Conservation (phyloP, 176 grass and related monocot species). For the Rhynchospora breviuscula region DNA sequence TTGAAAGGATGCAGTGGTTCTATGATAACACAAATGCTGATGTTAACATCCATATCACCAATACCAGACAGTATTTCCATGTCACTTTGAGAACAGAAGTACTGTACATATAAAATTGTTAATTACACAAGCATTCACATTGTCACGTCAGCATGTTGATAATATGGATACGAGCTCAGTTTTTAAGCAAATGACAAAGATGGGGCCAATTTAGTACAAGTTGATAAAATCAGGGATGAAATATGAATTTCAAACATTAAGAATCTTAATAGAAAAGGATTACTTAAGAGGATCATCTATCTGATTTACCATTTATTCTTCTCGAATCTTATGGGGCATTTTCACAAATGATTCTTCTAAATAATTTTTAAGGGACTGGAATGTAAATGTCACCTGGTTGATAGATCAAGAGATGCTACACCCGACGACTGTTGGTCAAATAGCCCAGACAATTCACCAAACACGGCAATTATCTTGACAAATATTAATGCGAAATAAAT, state of each 20-base stretch:
- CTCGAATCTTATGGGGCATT: background rate
- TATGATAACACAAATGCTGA: background rate
- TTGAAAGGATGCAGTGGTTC: background rate
- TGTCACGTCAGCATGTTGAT: background rate
- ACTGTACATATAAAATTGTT: background rate
- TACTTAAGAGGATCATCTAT: background rate
- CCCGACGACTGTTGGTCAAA: conserved; percentile 78
- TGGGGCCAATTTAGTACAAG: background rate
- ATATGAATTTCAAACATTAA: background rate
- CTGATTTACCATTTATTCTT: background rate
- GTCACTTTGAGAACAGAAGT: background rate
- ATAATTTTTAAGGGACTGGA: background rate
- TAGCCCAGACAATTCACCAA: conserved; percentile 75
- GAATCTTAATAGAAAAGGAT: background rate
- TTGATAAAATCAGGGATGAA: background rate
- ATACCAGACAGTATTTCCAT: background rate
- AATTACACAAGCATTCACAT: background rate
- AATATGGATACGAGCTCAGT: background rate
- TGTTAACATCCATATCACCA: background rate
- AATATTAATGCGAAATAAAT: background rate
- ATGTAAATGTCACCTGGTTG: conserved; percentile 52
- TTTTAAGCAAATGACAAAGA: background rate
- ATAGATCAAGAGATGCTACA: conserved; percentile 58
- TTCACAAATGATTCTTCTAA: background rate
- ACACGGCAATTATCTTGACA: background rate